Evolutionary conservation across 768 basidiomycete species (phyloP), one percentile per base, ranked within the genome.

Genomic region (Mycena alexandri): DNA sequence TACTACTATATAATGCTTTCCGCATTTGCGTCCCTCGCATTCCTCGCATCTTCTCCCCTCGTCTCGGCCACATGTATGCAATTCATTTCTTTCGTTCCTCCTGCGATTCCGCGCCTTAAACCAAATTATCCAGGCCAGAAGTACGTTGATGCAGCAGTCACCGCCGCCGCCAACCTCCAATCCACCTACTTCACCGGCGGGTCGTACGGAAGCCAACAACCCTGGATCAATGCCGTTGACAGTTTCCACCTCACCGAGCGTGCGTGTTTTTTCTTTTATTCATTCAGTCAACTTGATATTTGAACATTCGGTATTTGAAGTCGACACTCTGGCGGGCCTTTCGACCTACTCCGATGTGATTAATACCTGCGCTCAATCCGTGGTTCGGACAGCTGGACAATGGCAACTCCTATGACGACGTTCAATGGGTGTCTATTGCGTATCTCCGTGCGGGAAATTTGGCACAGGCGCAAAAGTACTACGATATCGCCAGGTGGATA

Each of bases 131-230:
- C 41, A 64, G 63, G 71, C 36, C 62, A 66, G 47, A 66, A 67
- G 50, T 72, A 72, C 33, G 52, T 72, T 47, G 63, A 69, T 38
- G 68, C 71, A 4, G 71, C 71, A 1, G 29, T 47, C n/a, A 62
- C 53, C 11, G 70, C 70, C n/a, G 70, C 70, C n/a, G 58, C 41
- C n/a, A 72, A 70, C 57, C 61, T 72, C 22, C 71, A 72, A 62
- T 62, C 71, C 13, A 33, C 57, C 24, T 72, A 72, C 50, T 72
- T 67, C 36, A 17, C n/a, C 24, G 38, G 46, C 38, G 71, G 71
- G 7, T 21, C 19, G 12, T 69, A 67, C 34, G 56, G 55, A 5
- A 34, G 56, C 29, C 68, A 72, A 34, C 63, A 65, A 21, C 57
- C 60, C n/a, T 72, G 71, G 71, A 72, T 72, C 33, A 46, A 61